Evolutionary conservation across 495 filamentous ascomycete species (phyloP), one percentile per base, ranked within the genome.

Genomic region (Cercophora newfieldiana): DNA sequence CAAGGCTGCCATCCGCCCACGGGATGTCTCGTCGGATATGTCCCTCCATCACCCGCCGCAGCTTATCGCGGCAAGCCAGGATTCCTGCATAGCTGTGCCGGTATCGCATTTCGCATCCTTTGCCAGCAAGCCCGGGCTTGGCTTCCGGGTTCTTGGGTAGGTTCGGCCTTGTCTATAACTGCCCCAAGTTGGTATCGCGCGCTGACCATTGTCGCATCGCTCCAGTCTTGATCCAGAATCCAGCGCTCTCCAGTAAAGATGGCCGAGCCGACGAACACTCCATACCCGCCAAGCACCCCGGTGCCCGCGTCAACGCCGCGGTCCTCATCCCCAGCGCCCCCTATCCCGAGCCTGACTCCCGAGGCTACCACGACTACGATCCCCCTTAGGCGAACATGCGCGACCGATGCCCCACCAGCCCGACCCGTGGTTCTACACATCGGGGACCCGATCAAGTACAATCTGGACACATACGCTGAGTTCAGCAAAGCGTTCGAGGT

Each of bases 371-470:
- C 64, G 30, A 57, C 67, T 24, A 67, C 65, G 12, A 68, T 66
- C 7, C 65, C 66, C 5, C 47, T 67, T 14, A 67, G 54, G 14
- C 49, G 61, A 19, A 26, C 48, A 31, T 28, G 44, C 18, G 28
- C 33, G 14, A 19, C 22, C 3, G 54, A 55, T 16, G 16, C 55
- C 1, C 53, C 56, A 25, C 37, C 37, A 16, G 71, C 54, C 7
- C 66, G 69, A 2, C 80, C 75, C 25, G 63, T 79, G 4, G 85
- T 92, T 49, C 86, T 92, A 48, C 87, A 91, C 66, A 81, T 92
- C 54, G 90, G 89, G 26, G 88, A 90, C 64, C 79, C 84, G n/a
- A 83, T 91, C 68, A 83, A 85, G 67, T 89, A 89, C 80, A 89
- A 90, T 71, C 86, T 79, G 30, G 77, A 81, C 0, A 77, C 86